Conservation (phyloP, 495 filamentous ascomycete genomes). For the Talaromyces stipitatus region DNA sequence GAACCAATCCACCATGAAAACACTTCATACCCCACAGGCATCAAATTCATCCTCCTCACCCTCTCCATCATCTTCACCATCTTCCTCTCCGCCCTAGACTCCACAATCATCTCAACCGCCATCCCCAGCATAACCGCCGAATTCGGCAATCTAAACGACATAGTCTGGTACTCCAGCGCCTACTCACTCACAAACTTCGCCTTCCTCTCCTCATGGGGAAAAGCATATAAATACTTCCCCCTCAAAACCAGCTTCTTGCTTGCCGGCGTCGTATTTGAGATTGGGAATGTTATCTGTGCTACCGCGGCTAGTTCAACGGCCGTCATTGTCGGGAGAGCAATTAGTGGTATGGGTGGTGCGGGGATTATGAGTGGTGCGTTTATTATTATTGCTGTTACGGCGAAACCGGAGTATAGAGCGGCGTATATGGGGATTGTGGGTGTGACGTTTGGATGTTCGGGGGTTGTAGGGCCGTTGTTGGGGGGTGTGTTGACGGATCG, state of each 20-base stretch:
- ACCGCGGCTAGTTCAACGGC: conserved; percentile 52
- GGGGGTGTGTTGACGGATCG: conserved; percentile 54
- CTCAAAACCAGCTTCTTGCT: conserved; percentile 62
- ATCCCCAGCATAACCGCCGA: conserved; percentile 39
- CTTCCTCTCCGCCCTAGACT: conserved; percentile 46
- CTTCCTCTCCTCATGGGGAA: conserved; percentile 46
- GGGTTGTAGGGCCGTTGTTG: conserved; percentile 54
- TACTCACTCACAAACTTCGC: conserved; percentile 29
- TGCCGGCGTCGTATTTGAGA: conserved; percentile 58
- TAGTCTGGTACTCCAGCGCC: conserved; percentile 47
- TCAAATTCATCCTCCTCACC: background rate
- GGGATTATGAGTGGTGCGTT: conserved; percentile 64
- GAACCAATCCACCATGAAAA: background rate
- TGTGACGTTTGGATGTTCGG: conserved; percentile 57
- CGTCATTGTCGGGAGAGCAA: conserved; percentile 57
- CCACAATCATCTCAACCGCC: conserved; percentile 48
- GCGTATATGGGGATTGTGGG: conserved; percentile 44
- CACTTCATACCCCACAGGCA: background rate
- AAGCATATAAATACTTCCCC: conserved; percentile 67
- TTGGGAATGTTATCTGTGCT: conserved; percentile 56
- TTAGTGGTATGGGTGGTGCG: conserved; percentile 66
- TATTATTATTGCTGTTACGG: conserved; percentile 60
- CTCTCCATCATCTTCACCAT: conserved; percentile 10
- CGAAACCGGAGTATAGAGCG: conserved; percentile 37
- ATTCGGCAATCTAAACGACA: conserved; percentile 38